Evolutionary conservation across 106 monocot genomes (phyloP), one percentile per base, ranked within the genome.

Genomic region (Allium cepa): DNA sequence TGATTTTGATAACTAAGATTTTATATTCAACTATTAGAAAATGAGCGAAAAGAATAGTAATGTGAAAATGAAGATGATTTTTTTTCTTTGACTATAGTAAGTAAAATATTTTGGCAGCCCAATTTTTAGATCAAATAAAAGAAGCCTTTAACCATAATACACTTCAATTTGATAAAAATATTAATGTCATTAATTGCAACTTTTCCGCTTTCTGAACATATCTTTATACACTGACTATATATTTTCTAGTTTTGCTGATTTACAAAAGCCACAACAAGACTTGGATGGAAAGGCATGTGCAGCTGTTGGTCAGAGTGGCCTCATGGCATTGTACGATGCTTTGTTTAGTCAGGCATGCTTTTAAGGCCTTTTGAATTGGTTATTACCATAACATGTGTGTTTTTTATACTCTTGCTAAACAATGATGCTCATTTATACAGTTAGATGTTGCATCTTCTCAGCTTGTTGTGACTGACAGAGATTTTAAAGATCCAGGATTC

Each of bases 391-490:
- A 64, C 47, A 16, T 48, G n/a, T 11, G 26, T 2, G 2, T 17
- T 63, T 64, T 12, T 64, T 2, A 64, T 47, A 64, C 16, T 64
- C 47, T 64, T 47, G 49, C 7, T 0, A 48, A 48, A 8, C 36
- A 64, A 68, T 56, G 4, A 17, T 70, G 22, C 22, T 22, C 22
- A 66, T 11, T 26, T 61, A 52, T 83, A 70, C 97, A 99, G 97
- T 77, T 99, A 60, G 97, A 99, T 74, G 82, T 99, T 36, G 78
- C 92, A 52, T 82, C 84, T 36, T 86, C 89, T 68, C 89, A 99
- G 70, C 84, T 92, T 79, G 73, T 99, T 63, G 97, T 99, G 64
- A 99, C 97, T 17, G 97, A 99, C 75, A 85, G 72, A 55, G 97
- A 99, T 62, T 99, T 99, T 51, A 82, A 84, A 56, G 72, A 87